These are phyloP conservation scores for Fusarium torulosum DNA, from an alignment of 2,329 filamentous ascomycete species.

Conservation along the genomic window DNA sequence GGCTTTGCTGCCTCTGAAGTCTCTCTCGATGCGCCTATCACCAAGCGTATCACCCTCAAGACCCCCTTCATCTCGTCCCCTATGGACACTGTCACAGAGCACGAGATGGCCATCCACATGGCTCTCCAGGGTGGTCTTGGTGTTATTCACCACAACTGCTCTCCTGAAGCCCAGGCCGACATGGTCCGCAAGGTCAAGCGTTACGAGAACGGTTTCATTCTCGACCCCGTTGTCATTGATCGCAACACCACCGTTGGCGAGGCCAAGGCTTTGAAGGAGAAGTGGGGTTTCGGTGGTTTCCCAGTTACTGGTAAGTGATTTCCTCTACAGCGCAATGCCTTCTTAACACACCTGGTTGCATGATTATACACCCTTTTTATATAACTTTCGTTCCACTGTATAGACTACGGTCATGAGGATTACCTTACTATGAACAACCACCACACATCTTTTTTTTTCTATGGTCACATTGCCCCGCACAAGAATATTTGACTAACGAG, in stretches of 20 bases:
- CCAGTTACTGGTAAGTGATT: conserved; percentile 91
- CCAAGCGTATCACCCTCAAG: conserved; percentile 95
- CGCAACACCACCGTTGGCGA: conserved; percentile 90
- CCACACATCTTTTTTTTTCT: conserved; percentile 30
- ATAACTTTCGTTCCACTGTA: conserved; percentile 99
- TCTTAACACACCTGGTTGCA: conserved; percentile 52
- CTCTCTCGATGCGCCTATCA: conserved; percentile 88
- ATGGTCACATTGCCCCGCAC: conserved; percentile 20
- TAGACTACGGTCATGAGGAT: conserved; percentile 87
- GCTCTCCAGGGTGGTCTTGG: conserved; percentile 88
- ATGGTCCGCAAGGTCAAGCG: conserved; percentile 99
- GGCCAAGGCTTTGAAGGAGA: conserved; percentile 92
- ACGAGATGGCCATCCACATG: conserved; percentile 99
- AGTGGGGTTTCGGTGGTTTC: conserved; percentile 98
- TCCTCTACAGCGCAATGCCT: conserved; percentile 27
- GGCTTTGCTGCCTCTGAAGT: conserved; percentile 95
- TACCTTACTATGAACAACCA: conserved; percentile 54
- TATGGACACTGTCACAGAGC: conserved; percentile 99
- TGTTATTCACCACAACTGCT: conserved; percentile 99
- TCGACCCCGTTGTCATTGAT: conserved; percentile 92
- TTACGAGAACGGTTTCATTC: conserved; percentile 99
- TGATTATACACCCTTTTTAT: conserved; percentile 85
- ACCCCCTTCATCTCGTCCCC: conserved; percentile 97
- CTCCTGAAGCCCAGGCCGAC: conserved; percentile 94
- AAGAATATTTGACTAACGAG: conserved; percentile 41